Percentiles rank a stretch among this genome's conserved stretches.
Conservation (phyloP, 1,284 basidiomycete genomes). For the Pseudozyma sp. region DNA sequence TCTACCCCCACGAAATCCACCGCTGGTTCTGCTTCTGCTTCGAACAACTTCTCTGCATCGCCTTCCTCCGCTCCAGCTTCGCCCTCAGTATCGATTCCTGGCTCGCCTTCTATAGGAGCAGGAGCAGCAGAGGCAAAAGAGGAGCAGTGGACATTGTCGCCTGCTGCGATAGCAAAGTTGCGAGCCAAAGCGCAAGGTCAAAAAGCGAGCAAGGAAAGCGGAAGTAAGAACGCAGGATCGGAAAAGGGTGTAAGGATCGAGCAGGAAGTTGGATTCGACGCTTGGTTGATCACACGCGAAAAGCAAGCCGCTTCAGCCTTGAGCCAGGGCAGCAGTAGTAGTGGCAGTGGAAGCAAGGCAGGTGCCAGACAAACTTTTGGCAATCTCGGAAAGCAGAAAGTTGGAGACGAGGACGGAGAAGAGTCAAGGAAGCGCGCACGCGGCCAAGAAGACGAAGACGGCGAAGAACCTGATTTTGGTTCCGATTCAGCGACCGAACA, state of each 20-base stretch:
- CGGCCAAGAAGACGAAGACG: background rate
- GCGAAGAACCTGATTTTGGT: conserved; percentile 22
- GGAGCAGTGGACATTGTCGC: conserved; percentile 40
- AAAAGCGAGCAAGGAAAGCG: background rate
- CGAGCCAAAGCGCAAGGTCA: conserved; percentile 16
- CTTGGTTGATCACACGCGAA: conserved; percentile 36
- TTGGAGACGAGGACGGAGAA: conserved; percentile 5
- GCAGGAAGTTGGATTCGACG: conserved; percentile 43
- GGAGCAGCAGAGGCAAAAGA: conserved; percentile 7
- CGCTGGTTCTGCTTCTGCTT: background rate
- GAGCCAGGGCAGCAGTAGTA: too few species aligned
- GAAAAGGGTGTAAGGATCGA: conserved; percentile 5
- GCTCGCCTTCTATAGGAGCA: conserved; percentile 6
- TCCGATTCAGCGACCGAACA: background rate
- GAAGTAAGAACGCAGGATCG: too few species aligned
- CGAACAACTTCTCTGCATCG: background rate
- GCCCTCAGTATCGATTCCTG: conserved; percentile 2
- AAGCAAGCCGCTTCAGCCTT: background rate
- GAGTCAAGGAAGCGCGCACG: conserved; percentile 4
- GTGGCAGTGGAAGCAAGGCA: background rate
- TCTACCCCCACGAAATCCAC: conserved; percentile 4
- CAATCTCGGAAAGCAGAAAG: conserved; percentile 15
- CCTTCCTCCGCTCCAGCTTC: conserved; percentile 9
- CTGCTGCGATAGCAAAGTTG: conserved; percentile 32
- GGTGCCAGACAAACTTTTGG: conserved; percentile 29